These are phyloP conservation scores for Lodderomyces beijingensis DNA, from an alignment of 1,139 yeast genomes.

Conservation along the genomic window DNA sequence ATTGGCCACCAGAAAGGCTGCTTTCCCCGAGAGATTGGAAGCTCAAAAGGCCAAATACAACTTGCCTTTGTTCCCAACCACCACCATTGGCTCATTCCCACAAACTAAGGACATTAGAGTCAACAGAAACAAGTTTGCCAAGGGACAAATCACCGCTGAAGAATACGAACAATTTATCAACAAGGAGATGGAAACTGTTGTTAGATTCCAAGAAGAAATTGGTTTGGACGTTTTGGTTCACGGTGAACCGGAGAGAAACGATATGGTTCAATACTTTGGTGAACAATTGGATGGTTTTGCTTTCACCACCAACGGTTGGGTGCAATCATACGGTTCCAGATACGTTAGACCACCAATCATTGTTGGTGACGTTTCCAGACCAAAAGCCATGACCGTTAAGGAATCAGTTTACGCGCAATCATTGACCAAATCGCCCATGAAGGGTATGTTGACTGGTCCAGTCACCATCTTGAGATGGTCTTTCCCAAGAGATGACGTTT, in stretches of 20 bases:
- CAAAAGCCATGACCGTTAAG: constrained; percentile 96
- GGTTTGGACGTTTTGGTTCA: constrained; percentile 97
- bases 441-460: constrained; percentile 99
- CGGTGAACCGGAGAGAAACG: constrained; percentile 99
- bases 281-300: constrained; percentile 98
- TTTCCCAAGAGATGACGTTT: constrained; percentile 98
- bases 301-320: constrained; percentile 99
- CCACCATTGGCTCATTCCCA: constrained; percentile 99
- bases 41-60: constrained; percentile 85
- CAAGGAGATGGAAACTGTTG: constrained; percentile 91
- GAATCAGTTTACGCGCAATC: constrained; percentile 99
- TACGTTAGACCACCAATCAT: constrained; percentile 99
- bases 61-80: constrained; percentile 98
- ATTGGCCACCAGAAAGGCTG: constrained; percentile 77
- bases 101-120: constrained; percentile 98
- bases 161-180: constrained; percentile 95
- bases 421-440: constrained; percentile 89
- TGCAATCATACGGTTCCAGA: constrained; percentile 99
- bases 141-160: constrained; percentile 92
- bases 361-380: constrained; percentile 99
- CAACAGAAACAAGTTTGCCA: constrained; percentile 96
- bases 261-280: constrained; percentile 99
- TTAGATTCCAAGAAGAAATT: constrained; percentile 98
- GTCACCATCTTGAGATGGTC: constrained; percentile 99
- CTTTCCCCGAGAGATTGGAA: constrained; percentile 82